phyloP scores from a whole-genome alignment of 768 basidiomycete species.

The Leccinum olivaceopallidum region DNA sequence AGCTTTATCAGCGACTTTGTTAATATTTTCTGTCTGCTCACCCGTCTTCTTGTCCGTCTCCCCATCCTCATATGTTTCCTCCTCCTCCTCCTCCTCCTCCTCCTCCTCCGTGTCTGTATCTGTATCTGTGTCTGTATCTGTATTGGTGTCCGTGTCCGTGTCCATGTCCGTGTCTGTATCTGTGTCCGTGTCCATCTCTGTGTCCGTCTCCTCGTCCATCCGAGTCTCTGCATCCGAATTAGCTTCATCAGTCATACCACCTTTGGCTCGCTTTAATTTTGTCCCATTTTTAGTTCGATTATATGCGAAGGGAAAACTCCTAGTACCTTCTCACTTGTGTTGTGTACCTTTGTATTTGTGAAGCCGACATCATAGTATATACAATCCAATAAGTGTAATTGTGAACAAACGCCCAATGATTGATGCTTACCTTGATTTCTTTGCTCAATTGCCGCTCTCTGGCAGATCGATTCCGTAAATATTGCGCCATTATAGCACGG shows the following conservation, averaged over 20 bases:
- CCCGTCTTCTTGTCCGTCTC: neutral
- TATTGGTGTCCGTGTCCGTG: too few species aligned
- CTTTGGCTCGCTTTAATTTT: neutral
- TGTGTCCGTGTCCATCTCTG: too few species aligned
- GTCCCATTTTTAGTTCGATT: neutral
- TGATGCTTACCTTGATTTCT: neutral
- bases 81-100: too few species aligned
- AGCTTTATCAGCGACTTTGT: neutral
- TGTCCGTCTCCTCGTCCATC: neutral
- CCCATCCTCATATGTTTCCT: neutral
- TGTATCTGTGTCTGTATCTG: too few species aligned
- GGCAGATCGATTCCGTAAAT: neutral
- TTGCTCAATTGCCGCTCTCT: neutral
- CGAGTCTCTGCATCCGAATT: neutral
- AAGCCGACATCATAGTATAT: neutral
- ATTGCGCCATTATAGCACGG: neutral
- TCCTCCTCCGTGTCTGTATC: too few species aligned
- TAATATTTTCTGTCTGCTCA: neutral
- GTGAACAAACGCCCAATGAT: neutral
- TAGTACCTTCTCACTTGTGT: neutral
- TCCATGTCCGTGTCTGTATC: too few species aligned
- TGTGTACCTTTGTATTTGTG: neutral
- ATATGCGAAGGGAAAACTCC: neutral
- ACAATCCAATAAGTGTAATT: neutral
- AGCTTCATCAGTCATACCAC: neutral